Evolutionary conservation across 129 eudicot species (phyloP), one percentile per base, ranked within the genome.

Genomic region (Flaveria brownii): DNA sequence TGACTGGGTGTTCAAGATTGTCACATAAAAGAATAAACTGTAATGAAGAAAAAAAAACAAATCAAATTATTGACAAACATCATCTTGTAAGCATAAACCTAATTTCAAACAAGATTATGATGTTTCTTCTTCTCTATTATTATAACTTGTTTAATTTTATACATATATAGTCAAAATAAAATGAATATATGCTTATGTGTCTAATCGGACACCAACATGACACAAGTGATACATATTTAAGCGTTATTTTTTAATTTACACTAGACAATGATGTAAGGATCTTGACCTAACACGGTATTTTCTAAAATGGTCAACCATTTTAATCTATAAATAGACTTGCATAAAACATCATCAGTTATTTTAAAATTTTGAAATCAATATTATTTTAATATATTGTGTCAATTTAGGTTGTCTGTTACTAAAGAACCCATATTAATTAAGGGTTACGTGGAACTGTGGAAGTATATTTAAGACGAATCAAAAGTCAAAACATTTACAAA

Each of bases 131-230:
- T 67, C 66, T 66, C 56, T 39, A 16, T 6, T 41, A n/a, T 26
- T 36, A 9, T 36, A 54, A 17, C 5, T 16, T 2, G 13, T 2
- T 22, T 9, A 3, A 2, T 5, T 30, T 26, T 75, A 30, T 33
- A 33, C 22, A 46, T 33, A 16, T 30, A n/a, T 43, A 28, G 66
- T 33, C 51, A 76, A 65, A 61, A 9, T 46, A 10, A 75, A 47
- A 30, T 41, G 20, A 63, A 75, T 28, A 11, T 63, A 64, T 76
- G 73, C 73, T 76, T 33, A 67, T 67, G 68, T 77, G 74, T 68
- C 81, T 77, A 77, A 54, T 77, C 81, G 57, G 67, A 52, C 56
- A 77, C 81, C 81, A 68, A 43, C 81, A 77, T 77, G 74, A 66
- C 74, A 68, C 74, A 39, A 66, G 30, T 39, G 43, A 42, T 14